Base-by-base conservation (phyloP, 148 eudicot genomes). In the Spergularia marina region DNA sequence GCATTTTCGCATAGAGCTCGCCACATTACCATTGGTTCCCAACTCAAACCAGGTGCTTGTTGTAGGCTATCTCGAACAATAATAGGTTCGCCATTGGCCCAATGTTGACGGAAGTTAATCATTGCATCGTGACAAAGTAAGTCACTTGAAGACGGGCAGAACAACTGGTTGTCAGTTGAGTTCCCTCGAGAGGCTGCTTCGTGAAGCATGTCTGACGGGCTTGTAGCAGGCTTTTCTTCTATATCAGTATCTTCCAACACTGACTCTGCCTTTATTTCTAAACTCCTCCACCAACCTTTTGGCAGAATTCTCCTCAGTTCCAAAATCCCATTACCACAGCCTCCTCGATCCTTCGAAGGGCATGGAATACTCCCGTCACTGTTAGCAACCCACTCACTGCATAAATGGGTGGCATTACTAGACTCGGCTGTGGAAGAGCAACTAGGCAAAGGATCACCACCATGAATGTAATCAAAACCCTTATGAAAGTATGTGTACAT, bases 21-120 rank as follows among this genome's bases (percentile, higher is more conserved):
- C 86, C 85, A 86, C 94, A 95, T 89, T 13, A 90, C 97, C 88
- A 77, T 89, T 17, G 99, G 99, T 58, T 95, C 99, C 99, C 99
- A 95, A 72, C 99, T 95, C 61, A 95, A 82, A 13, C 99, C 96
- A 76, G 79, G 67, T 12, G 92, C 84, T 75, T 79, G 83, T 49
- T 83, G 85, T 36, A 95, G 82, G 71, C 86, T 87, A 78, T 95
- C 78, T 51, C 70, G 84, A 64, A 91, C 94, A 77, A 95, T 86
- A 64, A 95, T 84, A 6, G 99, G 99, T 80, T 92, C 90, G 40
- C 97, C 99, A 25, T 77, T 83, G 9, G 75, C 82, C 96, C 96
- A 95, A 71, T 90, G 96, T 59, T 62, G 68, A 44, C 79, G 88
- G 73, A 92, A 95, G 13, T 73, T 80, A 36, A 58, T 62, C 4